Evolutionary conservation across 495 filamentous ascomycete genomes (phyloP).

Genomic region (Physcia stellaris): DNA sequence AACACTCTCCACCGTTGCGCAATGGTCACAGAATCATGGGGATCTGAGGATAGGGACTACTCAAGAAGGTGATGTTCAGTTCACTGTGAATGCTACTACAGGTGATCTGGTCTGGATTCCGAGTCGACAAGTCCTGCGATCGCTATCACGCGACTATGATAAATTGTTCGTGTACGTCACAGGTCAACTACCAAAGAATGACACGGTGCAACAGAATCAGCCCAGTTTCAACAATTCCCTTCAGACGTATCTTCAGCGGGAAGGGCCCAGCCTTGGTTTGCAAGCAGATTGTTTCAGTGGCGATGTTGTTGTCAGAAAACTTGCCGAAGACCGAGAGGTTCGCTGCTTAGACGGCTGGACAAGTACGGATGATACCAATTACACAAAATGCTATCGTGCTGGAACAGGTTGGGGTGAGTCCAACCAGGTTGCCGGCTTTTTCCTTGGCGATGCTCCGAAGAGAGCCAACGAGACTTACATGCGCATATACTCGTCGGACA

Average conservation of each 20-base stretch:
- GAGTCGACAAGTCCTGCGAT: constrained; percentile 13
- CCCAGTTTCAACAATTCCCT: constrained; percentile 9
- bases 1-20: not conserved
- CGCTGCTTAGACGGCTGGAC: constrained; percentile 10
- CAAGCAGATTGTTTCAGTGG: constrained; percentile 5
- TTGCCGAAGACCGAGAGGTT: constrained; percentile 7
- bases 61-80: constrained; percentile 7
- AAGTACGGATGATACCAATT: not conserved
- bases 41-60: not conserved
- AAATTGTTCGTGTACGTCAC: not conserved
- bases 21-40: not conserved
- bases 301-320: constrained; percentile 4
- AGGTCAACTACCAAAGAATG: not conserved
- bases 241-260: constrained; percentile 5
- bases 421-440: constrained; percentile 8
- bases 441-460: constrained; percentile 1
- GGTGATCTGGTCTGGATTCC: constrained; percentile 7
- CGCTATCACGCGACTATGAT: constrained; percentile 8
- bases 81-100: constrained; percentile 5
- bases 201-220: not conserved
- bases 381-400: constrained; percentile 11
- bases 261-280: constrained; percentile 13
- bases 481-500: constrained; percentile 10
- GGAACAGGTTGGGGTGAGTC: constrained; percentile 8
- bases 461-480: not conserved